Percentiles rank a stretch among this genome's conserved stretches.
Evolutionary conservation across 306 rosid genomes (phyloP).

Genomic region (Rosa rugosa): DNA sequence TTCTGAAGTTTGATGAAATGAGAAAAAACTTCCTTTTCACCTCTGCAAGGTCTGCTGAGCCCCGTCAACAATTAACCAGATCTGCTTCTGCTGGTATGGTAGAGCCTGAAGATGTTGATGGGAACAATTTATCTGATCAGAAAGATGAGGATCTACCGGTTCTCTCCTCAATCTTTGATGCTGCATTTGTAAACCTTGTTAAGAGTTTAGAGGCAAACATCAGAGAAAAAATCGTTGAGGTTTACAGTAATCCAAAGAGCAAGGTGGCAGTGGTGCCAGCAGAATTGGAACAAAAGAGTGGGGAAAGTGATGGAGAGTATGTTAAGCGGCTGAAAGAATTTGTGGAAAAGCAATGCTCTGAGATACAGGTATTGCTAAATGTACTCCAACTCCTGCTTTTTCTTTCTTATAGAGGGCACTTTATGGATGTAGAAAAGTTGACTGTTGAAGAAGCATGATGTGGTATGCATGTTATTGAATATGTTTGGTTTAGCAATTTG

Average conservation of each 20-base stretch:
- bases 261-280: conserved; percentile 92
- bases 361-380: conserved; percentile 66
- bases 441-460: neutral
- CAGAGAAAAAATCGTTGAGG: conserved; percentile 75
- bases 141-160: conserved; percentile 62
- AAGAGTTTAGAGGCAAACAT: conserved; percentile 65
- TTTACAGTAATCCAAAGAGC: conserved; percentile 80
- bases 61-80: conserved; percentile 59
- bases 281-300: conserved; percentile 75
- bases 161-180: conserved; percentile 74
- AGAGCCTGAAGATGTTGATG: conserved; percentile 69
- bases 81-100: conserved; percentile 88
- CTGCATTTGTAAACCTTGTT: conserved; percentile 54
- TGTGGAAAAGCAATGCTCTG: conserved; percentile 88
- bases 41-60: conserved; percentile 48
- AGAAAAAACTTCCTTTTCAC: conserved; percentile 61
- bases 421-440: neutral
- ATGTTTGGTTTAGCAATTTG: neutral
- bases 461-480: neutral
- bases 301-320: conserved; percentile 78
- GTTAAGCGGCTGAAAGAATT: conserved; percentile 78
- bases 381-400: conserved; percentile 7
- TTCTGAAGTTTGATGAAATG: conserved; percentile 85
- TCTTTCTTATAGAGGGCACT: conserved; percentile 1
- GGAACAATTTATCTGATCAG: conserved; percentile 48